Percentiles rank a stretch among this genome's conserved stretches.
These are phyloP conservation scores for Hemisphaericaspora xylofermentans DNA, from an alignment of 1,139 yeast species.

Conservation along the genomic window DNA sequence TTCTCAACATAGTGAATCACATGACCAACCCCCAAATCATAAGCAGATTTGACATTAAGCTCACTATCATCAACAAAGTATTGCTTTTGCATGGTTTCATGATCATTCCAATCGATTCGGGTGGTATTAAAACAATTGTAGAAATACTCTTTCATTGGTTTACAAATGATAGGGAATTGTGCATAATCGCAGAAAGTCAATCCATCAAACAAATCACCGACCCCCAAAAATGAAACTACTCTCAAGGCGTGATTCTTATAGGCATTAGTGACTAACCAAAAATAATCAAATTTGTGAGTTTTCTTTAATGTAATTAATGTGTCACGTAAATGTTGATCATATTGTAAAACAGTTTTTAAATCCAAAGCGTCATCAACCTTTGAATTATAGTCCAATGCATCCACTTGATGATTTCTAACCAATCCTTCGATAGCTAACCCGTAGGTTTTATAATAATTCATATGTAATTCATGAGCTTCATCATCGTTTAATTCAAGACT, in stretches of 20 bases:
- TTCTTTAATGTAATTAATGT: slow-evolving; percentile 48
- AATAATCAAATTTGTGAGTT: slow-evolving; percentile 33
- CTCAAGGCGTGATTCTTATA: slow-evolving; percentile 84
- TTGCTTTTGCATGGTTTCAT: slow-evolving; percentile 27
- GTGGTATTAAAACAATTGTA: slow-evolving; percentile 62
- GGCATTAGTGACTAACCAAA: slow-evolving; percentile 94
- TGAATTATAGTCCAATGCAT: slow-evolving; percentile 84
- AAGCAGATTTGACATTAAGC: slow-evolving; percentile 59
- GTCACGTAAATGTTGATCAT: slow-evolving; percentile 53
- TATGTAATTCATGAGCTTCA: slow-evolving; percentile 74
- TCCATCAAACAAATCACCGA: slow-evolving; percentile 92
- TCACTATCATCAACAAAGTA: slow-evolving; percentile 85
- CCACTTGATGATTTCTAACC: slow-evolving; percentile 76
- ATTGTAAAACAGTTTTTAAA: slow-evolving; percentile 67
- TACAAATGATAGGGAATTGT: slow-evolving; percentile 68
- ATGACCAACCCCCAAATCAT: slow-evolving; percentile 48
- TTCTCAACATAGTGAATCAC: slow-evolving; percentile 61
- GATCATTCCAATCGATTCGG: slow-evolving; percentile 52
- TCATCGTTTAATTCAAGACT: slow-evolving; percentile 62
- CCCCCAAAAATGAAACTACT: slow-evolving; percentile 73
- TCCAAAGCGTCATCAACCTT: slow-evolving; percentile 93
- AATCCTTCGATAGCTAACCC: slow-evolving; percentile 91
- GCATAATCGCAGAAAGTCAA: slow-evolving; percentile 87
- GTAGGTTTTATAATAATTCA: slow-evolving; percentile 75
- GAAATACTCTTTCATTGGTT: slow-evolving; percentile 67